Evolutionary conservation across 805 yeast genomes (phyloP), one percentile per base, ranked within the genome.

Genomic region (Candida maris): DNA sequence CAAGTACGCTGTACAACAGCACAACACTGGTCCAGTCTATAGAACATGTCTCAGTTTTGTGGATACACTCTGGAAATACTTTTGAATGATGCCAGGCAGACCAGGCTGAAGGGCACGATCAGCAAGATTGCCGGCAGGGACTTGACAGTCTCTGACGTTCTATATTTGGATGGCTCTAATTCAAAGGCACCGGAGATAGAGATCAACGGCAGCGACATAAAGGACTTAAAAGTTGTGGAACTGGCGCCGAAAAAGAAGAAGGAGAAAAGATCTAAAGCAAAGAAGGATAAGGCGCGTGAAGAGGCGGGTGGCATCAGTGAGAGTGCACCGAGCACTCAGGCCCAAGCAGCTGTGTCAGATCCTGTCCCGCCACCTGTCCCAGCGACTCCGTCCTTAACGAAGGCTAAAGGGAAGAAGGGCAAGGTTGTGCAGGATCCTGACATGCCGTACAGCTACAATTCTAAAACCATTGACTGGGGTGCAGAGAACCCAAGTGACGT

Each of bases 161-260:
- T 45, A 42, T 56, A 48, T 57, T 54, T 38, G 27, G 44, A 54
- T 46, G 43, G 63, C n/a, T 40, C 61, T 10, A 35, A 39, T 12
- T 18, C 44, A 5, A 50, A 51, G 3, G 32, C 46, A 5, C 39
- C 44, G 13, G 52, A 49, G 37, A 30, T 51, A 5, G 18, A 39
- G 5, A 40, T 62, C 26, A 29, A 57, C 44, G 74, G 75, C 23
- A 31, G 48, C 9, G 61, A 61, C 10, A 75, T 80, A 30, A 55
- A 64, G 4, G 84, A 79, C 49, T 60, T 80, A 55, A 72, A 70
- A 41, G 84, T 80, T 6, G 44, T 72, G 5, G 78, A 68, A 31
- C 54, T 79, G n/a, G 82, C 84, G 2, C 45, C 57, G 9, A 49
- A 38, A 33, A 55, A 46, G 34, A 51, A 46, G 38, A 50, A 44